These are phyloP conservation scores for Artemisia tridentata DNA, from an alignment of 129 eudicot genomes.

Conservation along the genomic window DNA sequence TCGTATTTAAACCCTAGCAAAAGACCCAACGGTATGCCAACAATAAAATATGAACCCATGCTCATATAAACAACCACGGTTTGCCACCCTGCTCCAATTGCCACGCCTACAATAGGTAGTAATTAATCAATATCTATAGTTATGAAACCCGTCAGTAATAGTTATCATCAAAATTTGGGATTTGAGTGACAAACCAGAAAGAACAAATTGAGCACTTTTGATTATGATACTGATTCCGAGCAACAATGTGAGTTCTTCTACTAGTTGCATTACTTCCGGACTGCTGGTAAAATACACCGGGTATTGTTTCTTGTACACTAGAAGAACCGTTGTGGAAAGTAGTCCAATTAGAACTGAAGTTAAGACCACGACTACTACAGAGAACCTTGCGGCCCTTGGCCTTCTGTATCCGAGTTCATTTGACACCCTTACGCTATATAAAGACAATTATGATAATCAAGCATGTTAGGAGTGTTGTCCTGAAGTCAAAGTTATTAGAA, in stretches of 20 bases:
- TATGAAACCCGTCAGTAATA: neutral
- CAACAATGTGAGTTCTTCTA: constrained; percentile 40
- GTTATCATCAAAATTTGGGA: too few species aligned
- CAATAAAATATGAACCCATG: constrained; percentile 46
- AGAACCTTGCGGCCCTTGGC: constrained; percentile 32
- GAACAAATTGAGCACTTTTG: constrained; percentile 20
- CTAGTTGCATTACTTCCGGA: constrained; percentile 33
- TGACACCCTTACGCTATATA: constrained; percentile 55
- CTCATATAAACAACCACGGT: constrained; percentile 56
- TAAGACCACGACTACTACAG: constrained; percentile 31
- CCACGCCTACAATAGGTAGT: constrained; percentile 49
- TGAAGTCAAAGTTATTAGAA: neutral
- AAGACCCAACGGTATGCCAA: constrained; percentile 58
- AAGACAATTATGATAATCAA: neutral
- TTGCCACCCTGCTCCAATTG: constrained; percentile 89
- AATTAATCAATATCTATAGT: neutral
- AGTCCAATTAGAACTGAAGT: constrained; percentile 34
- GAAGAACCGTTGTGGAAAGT: constrained; percentile 22
- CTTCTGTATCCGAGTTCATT: constrained; percentile 42
- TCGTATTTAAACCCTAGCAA: constrained; percentile 43
- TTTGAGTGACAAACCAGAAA: constrained; percentile 22
- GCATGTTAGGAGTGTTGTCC: neutral
- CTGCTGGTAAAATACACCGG: constrained; percentile 34
- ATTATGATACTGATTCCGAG: constrained; percentile 32
- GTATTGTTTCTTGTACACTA: too few species aligned